Conservation (phyloP, 2,329 filamentous ascomycete species). For the Sordariomycetes sp. region DNA sequence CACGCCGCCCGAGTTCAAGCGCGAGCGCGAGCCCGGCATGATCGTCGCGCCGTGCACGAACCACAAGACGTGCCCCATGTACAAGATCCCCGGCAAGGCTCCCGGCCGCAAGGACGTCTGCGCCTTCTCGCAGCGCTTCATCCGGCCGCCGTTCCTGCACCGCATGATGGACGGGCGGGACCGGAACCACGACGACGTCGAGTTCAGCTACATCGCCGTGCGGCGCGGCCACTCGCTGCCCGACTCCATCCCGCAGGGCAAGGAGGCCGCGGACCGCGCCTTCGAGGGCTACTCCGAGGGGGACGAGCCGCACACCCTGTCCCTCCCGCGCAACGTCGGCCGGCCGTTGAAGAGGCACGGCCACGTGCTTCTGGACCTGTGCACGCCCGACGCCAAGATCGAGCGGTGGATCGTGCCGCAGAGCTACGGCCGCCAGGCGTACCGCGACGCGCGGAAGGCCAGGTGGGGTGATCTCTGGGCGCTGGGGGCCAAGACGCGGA, state of each 20-base stretch:
- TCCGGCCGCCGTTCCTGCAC: slow-evolving; percentile 74
- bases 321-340: slow-evolving; percentile 68
- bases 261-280: slow-evolving; percentile 49
- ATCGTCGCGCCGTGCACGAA: slow-evolving; percentile 77
- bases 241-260: slow-evolving; percentile 10
- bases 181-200: slow-evolving; percentile 79
- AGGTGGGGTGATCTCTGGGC: slow-evolving; percentile 94
- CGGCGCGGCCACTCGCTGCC: slow-evolving; percentile 53
- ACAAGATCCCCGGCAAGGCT: slow-evolving; percentile 57
- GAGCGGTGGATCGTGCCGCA: slow-evolving; percentile 91
- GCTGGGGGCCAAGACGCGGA: slow-evolving; percentile 79
- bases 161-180: slow-evolving; percentile 57
- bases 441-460: slow-evolving; percentile 84
- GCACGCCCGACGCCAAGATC: slow-evolving; percentile 73
- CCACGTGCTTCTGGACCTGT: slow-evolving; percentile 83
- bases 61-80: slow-evolving; percentile 84
- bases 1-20: slow-evolving; percentile 14
- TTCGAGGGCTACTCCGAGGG: slow-evolving; percentile 57
- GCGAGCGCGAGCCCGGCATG: slow-evolving; percentile 47
- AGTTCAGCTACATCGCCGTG: slow-evolving; percentile 82
- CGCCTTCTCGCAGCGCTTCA: slow-evolving; percentile 81
- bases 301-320: slow-evolving; percentile 41
- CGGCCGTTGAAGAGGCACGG: slow-evolving; percentile 78
- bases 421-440: slow-evolving; percentile 70
- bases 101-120: slow-evolving; percentile 80